Evolutionary conservation across 1,139 yeast genomes (phyloP), one percentile per base, ranked within the genome.

Genomic region (Kodamaea sp.): DNA sequence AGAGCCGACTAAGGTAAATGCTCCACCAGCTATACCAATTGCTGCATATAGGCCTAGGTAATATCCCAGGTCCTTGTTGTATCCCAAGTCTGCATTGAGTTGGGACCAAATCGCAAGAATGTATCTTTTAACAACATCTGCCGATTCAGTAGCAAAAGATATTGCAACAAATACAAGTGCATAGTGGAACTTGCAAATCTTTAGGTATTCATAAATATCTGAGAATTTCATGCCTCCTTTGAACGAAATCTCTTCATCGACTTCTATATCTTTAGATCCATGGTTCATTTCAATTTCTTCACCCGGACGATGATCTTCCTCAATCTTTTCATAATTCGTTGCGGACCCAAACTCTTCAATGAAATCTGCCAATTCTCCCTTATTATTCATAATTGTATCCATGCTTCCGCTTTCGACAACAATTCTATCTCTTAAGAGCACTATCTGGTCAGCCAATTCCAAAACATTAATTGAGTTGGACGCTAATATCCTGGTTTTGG

Each of bases 81-180:
- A 38, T 50, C 72, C 97, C 97, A 89, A 57, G 77, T 89, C 1
- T 95, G 82, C 41, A 89, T 66, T 95, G 96, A 89, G 14, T 83
- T 81, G 48, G 83, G 84, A 22, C 85, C 71, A 53, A 86, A 84
- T 25, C 22, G 55, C 55, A 41, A 59, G 48, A 3, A 56, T 32
- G 25, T 49, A 51, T 37, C 52, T 55, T 16, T 51, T 57, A 12
- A 39, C 29, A 28, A 59, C 48, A 14, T 41, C 48, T 24, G 46
- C 32, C 6, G 46, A 42, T 7, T 51, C 40, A 16, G 44, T 46
- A 4, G 41, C 44, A 7, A 47, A 44, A 5, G 44, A 40, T 20
- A 56, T 41, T 9, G 47, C 18, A 12, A 54, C 28, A 43, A 55
- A 59, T 15, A 57, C 35, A 12, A 46, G 24, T 11, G 57, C 49